Percentiles rank a stretch among this genome's conserved stretches.
These are phyloP conservation scores for Tetrapisispora namnaoensis DNA, from an alignment of 805 yeast species.

Conservation along the genomic window DNA sequence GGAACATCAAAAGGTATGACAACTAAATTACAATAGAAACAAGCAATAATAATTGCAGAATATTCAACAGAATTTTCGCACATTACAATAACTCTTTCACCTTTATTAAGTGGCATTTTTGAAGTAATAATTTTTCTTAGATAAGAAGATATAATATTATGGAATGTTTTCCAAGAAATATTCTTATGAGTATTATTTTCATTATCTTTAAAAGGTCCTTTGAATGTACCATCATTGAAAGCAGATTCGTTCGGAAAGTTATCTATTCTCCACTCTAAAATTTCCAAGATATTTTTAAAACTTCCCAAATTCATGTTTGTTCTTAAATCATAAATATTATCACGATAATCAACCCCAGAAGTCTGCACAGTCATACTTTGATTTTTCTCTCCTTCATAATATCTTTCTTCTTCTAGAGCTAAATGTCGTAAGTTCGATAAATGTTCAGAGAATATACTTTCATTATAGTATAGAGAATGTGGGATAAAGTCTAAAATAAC, in stretches of 20 bases:
- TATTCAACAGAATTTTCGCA: slow-evolving; percentile 84
- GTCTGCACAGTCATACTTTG: slow-evolving; percentile 39
- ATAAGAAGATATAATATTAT: slow-evolving; percentile 63
- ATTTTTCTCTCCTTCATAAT: neutral
- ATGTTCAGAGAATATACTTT: slow-evolving; percentile 34
- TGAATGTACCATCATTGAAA: slow-evolving; percentile 36
- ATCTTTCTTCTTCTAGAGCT: slow-evolving; percentile 37
- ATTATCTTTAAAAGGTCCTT: slow-evolving; percentile 16
- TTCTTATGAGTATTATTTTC: slow-evolving; percentile 39
- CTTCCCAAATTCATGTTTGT: slow-evolving; percentile 66
- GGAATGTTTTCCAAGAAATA: slow-evolving; percentile 75
- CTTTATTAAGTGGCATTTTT: slow-evolving; percentile 53
- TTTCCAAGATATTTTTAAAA: slow-evolving; percentile 59
- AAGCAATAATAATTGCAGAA: slow-evolving; percentile 74
- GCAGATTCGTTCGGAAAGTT: slow-evolving; percentile 76
- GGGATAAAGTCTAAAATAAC: slow-evolving; percentile 29
- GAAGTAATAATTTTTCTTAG: slow-evolving; percentile 57
- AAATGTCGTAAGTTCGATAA: slow-evolving; percentile 56
- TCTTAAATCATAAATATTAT: slow-evolving; percentile 66
- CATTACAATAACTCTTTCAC: slow-evolving; percentile 69
- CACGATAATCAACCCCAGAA: slow-evolving; percentile 73
- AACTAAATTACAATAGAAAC: slow-evolving; percentile 59
- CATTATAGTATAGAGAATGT: slow-evolving; percentile 25
- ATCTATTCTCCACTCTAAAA: slow-evolving; percentile 68
- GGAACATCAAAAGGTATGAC: slow-evolving; percentile 68